These are phyloP conservation scores for Hordeum pubiflorum DNA, from an alignment of 202 grass and related monocot species.

Conservation along the genomic window DNA sequence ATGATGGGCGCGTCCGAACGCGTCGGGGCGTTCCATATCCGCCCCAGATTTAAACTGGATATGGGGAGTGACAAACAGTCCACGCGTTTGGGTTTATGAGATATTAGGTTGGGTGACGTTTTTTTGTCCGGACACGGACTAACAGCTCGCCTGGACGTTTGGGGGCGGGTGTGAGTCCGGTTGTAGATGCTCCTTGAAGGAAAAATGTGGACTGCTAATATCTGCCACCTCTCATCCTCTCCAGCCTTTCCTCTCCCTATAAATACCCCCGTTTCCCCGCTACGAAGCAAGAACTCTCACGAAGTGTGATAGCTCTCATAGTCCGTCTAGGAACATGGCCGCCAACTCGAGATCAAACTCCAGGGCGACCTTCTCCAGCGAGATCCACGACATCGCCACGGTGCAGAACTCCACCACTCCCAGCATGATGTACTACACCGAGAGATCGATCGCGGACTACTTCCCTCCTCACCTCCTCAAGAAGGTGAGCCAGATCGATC, in stretches of 20 bases:
- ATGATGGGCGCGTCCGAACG: no score
- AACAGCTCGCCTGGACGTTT: no score
- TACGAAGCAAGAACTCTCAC: no score
- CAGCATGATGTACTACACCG: conserved; percentile 21
- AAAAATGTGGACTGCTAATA: neutral
- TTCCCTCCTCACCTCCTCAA: conserved; percentile 78
- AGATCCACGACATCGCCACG: conserved; percentile 63
- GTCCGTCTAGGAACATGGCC: conserved; percentile 26
- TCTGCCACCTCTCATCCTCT: conserved; percentile 19
- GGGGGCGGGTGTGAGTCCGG: no score
- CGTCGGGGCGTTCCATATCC: no score
- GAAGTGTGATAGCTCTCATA: no score
- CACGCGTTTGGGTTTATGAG: no score
- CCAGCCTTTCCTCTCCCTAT: conserved; percentile 14
- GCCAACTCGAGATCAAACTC: conserved; percentile 57
- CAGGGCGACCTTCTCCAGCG: conserved; percentile 58
- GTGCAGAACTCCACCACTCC: conserved; percentile 33
- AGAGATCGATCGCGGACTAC: conserved; percentile 26
- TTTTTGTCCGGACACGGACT: no score
- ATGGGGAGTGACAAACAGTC: no score
- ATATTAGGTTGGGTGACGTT: no score
- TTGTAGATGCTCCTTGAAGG: no score
- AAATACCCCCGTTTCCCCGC: conserved; percentile 12
- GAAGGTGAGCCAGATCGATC: conserved; percentile 41
- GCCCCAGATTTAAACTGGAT: no score